A percentile compares a stretch with the other conserved stretches of the same genome.
phyloP scores from a whole-genome alignment of 257 asterid genomes.

The Solanum pennellii region DNA sequence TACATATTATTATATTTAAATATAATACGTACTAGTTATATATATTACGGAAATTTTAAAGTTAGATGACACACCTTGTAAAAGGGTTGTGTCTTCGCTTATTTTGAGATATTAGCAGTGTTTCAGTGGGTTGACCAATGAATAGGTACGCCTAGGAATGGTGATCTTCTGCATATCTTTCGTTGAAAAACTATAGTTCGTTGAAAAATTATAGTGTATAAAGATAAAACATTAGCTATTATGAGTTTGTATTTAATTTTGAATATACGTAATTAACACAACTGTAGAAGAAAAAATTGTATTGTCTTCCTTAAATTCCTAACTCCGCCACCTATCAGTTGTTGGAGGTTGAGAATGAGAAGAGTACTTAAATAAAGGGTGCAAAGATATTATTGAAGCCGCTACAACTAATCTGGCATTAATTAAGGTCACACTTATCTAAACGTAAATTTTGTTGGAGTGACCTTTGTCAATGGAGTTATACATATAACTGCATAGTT shows the following conservation, averaged over 20 bases:
- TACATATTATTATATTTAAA: background rate
- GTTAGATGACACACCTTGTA: background rate
- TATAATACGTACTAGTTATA: background rate
- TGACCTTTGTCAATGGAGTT: background rate
- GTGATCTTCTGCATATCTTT: background rate
- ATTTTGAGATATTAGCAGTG: too few relatives aligned
- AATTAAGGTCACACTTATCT: too few relatives aligned
- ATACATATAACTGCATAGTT: background rate
- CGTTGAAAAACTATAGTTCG: too few relatives aligned
- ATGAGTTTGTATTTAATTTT: background rate
- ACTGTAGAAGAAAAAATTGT: background rate
- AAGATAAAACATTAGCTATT: background rate
- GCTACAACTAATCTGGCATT: too few relatives aligned
- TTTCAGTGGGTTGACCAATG: background rate
- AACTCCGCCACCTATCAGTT: background rate
- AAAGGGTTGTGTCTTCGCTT: too few relatives aligned
- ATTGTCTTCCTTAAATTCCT: background rate
- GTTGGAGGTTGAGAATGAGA: background rate
- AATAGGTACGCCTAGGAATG: background rate
- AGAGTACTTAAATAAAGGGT: background rate
- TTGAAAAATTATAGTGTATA: background rate
- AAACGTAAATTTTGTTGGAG: background rate
- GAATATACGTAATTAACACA: background rate
- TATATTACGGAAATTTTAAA: background rate
- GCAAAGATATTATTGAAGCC: background rate